Percentiles rank a stretch among this genome's conserved stretches.
phyloP scores from a whole-genome alignment of 306 rosid genomes.

The Rubus parviflorus region DNA sequence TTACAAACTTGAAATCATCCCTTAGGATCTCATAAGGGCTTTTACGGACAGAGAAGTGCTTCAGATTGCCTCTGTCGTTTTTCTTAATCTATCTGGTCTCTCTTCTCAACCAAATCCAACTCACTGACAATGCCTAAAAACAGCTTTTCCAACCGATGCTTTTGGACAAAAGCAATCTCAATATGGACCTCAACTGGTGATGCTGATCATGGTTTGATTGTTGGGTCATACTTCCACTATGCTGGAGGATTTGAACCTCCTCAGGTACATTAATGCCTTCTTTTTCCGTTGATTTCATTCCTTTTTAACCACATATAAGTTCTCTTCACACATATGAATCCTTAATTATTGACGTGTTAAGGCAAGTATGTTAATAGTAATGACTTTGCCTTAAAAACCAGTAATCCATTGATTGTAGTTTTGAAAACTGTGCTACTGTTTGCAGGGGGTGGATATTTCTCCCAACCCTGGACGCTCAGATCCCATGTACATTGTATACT shows the following conservation, averaged over 20 bases:
- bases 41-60: not conserved
- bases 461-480: conserved; percentile 83
- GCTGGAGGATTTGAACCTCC: conserved; percentile 86
- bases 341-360: not conserved
- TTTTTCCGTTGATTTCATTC: not conserved
- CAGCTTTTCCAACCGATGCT: conserved; percentile 84
- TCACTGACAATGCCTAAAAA: not conserved
- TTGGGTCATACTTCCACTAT: conserved; percentile 77
- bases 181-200: conserved; percentile 88
- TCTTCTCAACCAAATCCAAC: conserved; percentile 16
- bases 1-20: not conserved
- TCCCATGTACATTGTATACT: conserved; percentile 71
- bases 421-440: not conserved
- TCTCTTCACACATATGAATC: not conserved
- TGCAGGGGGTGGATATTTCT: conserved; percentile 73
- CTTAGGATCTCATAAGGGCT: not conserved
- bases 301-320: not conserved
- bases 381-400: not conserved
- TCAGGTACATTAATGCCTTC: conserved; percentile 43
- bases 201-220: conserved; percentile 70
- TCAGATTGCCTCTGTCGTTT: not conserved
- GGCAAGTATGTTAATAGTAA: not conserved
- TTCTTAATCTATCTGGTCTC: not conserved
- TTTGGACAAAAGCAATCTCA: conserved; percentile 74
- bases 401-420: not conserved